Evolutionary conservation across 2,329 filamentous ascomycete species (phyloP).

Genomic region (Leptographium lundbergii): DNA sequence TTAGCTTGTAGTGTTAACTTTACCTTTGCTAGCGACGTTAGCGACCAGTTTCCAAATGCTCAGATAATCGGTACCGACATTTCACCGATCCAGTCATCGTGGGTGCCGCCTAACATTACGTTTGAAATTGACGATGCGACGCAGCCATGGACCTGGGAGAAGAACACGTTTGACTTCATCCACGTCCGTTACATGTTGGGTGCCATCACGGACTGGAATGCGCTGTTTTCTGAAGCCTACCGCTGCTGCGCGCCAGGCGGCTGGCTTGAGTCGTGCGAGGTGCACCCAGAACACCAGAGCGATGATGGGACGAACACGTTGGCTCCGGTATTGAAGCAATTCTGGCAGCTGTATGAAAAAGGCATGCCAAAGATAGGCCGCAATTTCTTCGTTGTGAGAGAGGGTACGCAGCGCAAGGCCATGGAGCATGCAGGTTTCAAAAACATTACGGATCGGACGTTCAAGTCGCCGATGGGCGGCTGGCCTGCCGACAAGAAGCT

Average conservation of each 20-base stretch:
- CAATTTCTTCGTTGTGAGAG: not conserved
- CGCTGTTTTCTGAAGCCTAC: slow-evolving; percentile 33
- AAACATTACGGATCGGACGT: not conserved
- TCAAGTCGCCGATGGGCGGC: slow-evolving; percentile 3
- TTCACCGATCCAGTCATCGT: slow-evolving; percentile 42
- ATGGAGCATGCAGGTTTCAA: slow-evolving; percentile 2
- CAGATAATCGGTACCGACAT: slow-evolving; percentile 40
- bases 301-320: slow-evolving; percentile 14
- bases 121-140: slow-evolving; percentile 51
- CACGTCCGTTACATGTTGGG: slow-evolving; percentile 41
- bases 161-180: slow-evolving; percentile 39
- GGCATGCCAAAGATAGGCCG: slow-evolving; percentile 1
- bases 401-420: not conserved
- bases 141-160: slow-evolving; percentile 31
- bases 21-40: slow-evolving; percentile 28
- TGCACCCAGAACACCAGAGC: slow-evolving; percentile 9
- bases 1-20: no score
- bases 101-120: slow-evolving; percentile 40
- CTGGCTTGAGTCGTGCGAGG: slow-evolving; percentile 15
- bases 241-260: slow-evolving; percentile 40
- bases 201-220: slow-evolving; percentile 37
- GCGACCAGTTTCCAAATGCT: slow-evolving; percentile 28
- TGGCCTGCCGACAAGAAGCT: not conserved
- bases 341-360: not conserved
- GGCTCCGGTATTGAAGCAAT: not conserved